Evolutionary conservation across 2,329 filamentous ascomycete species (phyloP).

Genomic region (Madurella mycetomatis): DNA sequence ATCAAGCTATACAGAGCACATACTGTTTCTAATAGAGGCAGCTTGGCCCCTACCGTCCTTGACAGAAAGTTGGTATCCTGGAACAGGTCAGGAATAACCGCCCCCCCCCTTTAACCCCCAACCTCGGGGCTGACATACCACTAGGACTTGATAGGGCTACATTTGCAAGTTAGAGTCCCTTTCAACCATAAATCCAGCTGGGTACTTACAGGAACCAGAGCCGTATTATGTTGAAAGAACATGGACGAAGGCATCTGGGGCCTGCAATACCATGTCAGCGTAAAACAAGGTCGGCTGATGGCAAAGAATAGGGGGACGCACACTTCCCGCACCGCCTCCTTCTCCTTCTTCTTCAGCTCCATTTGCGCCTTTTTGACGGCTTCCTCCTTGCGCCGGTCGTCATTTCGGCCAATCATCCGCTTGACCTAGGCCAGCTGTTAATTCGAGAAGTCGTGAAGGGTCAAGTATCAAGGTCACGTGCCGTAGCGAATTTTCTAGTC

Average conservation of each 20-base stretch:
- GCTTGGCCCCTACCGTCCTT: constrained; percentile 86
- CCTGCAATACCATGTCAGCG: constrained; percentile 31
- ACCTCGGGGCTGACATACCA: constrained; percentile 48
- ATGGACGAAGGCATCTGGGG: constrained; percentile 77
- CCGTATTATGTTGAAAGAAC: constrained; percentile 87
- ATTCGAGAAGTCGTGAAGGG: constrained; percentile 1
- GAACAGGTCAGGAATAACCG: not conserved
- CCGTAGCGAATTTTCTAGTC: constrained; percentile 78
- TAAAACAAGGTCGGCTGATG: not conserved
- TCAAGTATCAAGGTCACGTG: constrained; percentile 18
- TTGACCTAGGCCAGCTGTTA: constrained; percentile 54
- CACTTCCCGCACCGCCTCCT: constrained; percentile 69
- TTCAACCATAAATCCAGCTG: not conserved
- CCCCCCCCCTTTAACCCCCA: not conserved
- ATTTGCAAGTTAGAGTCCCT: constrained; percentile 2
- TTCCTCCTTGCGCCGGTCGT: constrained; percentile 66
- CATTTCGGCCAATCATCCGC: constrained; percentile 74
- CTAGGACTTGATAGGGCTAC: constrained; percentile 66
- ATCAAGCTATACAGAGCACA: constrained; percentile 45
- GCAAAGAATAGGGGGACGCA: constrained; percentile 32
- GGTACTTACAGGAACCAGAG: constrained; percentile 58
- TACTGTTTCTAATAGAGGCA: constrained; percentile 79
- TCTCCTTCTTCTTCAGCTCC: constrained; percentile 26
- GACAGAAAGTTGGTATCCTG: constrained; percentile 79
- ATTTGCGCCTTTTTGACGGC: constrained; percentile 47